A percentile compares a stretch with the other conserved stretches of the same genome.
Evolutionary conservation across 495 filamentous ascomycete genomes (phyloP).

Genomic region (Ramalina peruviana): DNA sequence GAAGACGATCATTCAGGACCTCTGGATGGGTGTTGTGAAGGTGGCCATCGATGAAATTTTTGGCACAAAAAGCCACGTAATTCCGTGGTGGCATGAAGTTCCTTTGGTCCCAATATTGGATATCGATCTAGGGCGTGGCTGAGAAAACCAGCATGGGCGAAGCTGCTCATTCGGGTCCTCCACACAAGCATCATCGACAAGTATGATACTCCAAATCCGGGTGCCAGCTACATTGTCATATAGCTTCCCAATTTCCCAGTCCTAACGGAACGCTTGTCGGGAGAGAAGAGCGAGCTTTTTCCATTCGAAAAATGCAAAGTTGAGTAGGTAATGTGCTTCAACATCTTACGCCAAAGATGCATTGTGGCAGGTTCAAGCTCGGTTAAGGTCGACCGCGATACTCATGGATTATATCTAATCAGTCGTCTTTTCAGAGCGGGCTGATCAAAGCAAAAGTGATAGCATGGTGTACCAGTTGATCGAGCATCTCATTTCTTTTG

Average conservation of each 20-base stretch:
- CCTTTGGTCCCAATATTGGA: constrained; percentile 42
- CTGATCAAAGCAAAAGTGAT: neutral
- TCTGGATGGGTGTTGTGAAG: constrained; percentile 62
- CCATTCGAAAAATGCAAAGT: neutral
- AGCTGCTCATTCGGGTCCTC: too few species aligned
- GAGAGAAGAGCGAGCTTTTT: neutral
- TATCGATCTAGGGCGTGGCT: constrained; percentile 44
- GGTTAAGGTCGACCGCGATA: too few species aligned
- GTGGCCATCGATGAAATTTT: constrained; percentile 53
- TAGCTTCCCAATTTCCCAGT: neutral
- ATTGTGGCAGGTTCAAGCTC: too few species aligned
- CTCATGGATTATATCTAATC: too few species aligned
- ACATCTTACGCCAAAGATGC: too few species aligned
- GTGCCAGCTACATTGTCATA: neutral
- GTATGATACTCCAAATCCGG: too few species aligned
- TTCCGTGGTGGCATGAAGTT: neutral
- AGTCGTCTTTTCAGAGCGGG: too few species aligned
- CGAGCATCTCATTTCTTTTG: constrained; percentile 8
- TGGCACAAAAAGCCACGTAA: constrained; percentile 10
- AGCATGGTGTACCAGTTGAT: neutral
- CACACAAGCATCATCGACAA: too few species aligned
- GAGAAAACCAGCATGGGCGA: neutral
- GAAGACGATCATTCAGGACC: constrained; percentile 51
- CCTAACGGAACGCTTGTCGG: neutral
- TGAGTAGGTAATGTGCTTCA: too few species aligned